Percentiles rank a stretch among this genome's conserved stretches.
These are phyloP conservation scores for Nematodospora valgi DNA, from an alignment of 805 yeast genomes.

Conservation along the genomic window DNA sequence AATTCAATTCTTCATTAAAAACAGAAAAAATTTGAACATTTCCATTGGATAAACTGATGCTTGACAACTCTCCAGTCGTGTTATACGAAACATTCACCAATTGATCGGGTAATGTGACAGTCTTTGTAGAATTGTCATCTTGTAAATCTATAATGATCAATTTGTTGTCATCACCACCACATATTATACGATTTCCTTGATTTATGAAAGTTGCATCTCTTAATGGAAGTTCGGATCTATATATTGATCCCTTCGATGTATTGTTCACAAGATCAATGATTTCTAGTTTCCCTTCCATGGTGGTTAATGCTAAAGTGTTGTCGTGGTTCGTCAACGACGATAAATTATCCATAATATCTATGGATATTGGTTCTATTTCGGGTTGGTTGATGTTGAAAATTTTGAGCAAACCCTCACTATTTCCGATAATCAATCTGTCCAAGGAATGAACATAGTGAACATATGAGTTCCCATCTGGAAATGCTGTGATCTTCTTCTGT, in stretches of 20 bases:
- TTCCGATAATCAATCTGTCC: conserved; percentile 46
- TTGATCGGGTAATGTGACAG: conserved; percentile 49
- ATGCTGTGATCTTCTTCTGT: conserved; percentile 29
- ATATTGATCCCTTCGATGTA: conserved; percentile 34
- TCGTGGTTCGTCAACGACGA: conserved; percentile 33
- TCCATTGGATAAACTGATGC: conserved; percentile 61
- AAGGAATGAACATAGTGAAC: conserved; percentile 20
- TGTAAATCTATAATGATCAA: conserved; percentile 38
- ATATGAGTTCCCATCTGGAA: conserved; percentile 39
- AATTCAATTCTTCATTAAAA: conserved; percentile 42
- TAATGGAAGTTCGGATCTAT: conserved; percentile 43
- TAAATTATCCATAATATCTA: conserved; percentile 48
- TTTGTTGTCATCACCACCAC: conserved; percentile 68
- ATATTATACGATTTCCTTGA: conserved; percentile 52
- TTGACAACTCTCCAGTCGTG: conserved; percentile 50
- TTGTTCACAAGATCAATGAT: conserved; percentile 29
- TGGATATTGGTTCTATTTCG: conserved; percentile 58
- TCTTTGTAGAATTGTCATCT: conserved; percentile 22
- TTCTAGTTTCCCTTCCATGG: conserved; percentile 43
- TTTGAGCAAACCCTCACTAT: conserved; percentile 52
- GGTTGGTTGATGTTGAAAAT: conserved; percentile 43
- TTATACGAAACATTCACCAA: conserved; percentile 55
- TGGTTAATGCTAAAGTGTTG: conserved; percentile 27
- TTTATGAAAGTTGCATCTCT: conserved; percentile 58
- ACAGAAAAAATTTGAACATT: conserved; percentile 52